Evolutionary conservation across 768 basidiomycete species (phyloP).

Genomic region (Vararia minispora): DNA sequence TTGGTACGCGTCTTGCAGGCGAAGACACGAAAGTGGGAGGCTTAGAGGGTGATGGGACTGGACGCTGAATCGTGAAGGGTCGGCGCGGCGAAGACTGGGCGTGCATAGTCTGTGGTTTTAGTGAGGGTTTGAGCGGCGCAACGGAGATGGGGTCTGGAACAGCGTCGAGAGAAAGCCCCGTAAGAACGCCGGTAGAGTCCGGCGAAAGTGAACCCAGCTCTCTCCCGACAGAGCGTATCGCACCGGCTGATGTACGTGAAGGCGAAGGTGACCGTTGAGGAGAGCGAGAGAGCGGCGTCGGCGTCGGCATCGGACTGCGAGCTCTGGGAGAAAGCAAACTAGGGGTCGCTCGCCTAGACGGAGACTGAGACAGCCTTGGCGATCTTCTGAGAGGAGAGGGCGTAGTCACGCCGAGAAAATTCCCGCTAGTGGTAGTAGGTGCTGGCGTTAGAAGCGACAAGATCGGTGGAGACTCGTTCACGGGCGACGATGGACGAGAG

Average conservation of each 20-base stretch:
- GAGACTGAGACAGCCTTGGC: no score
- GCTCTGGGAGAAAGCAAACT: no score
- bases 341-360: no score
- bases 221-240: no score
- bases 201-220: conserved; percentile 53
- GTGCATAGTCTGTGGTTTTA: not conserved
- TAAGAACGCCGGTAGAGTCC: conserved; percentile 33
- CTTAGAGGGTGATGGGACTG: conserved; percentile 4
- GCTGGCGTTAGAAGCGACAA: no score
- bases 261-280: not conserved
- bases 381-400: no score
- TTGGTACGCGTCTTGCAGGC: conserved; percentile 13
- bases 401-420: no score
- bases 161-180: conserved; percentile 22
- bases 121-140: not conserved
- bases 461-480: no score
- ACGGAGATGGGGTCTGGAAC: conserved; percentile 1
- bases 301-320: no score
- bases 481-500: no score
- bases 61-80: conserved; percentile 10
- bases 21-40: conserved; percentile 11
- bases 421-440: no score
- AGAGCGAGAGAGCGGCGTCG: not conserved
- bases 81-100: not conserved
- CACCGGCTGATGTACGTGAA: conserved; percentile 7